These are phyloP conservation scores for Priceomyces haplophilus DNA, from an alignment of 805 yeast species.

Conservation along the genomic window DNA sequence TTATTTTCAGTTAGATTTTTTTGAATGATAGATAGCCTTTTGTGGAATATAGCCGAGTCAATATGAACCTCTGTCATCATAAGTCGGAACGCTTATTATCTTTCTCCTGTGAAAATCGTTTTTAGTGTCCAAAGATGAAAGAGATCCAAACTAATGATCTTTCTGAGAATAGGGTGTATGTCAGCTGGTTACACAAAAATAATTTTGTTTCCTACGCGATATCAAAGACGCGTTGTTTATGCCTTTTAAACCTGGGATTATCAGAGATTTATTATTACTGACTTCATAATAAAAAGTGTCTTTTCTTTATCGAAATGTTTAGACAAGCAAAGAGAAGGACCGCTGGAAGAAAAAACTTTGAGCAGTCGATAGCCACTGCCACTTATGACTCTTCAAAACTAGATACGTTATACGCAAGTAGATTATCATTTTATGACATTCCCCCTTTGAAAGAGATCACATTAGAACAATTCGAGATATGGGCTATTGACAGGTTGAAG, in stretches of 20 bases:
- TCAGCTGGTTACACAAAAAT: slow-evolving; percentile 4
- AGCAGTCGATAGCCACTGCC: slow-evolving; percentile 25
- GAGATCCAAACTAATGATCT: not conserved
- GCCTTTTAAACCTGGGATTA: too few relatives aligned
- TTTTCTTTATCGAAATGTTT: slow-evolving; percentile 44
- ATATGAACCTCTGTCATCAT: slow-evolving; percentile 60
- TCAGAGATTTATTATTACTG: too few relatives aligned
- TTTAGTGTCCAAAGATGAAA: not conserved
- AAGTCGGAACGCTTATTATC: not conserved
- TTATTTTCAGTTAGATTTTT: slow-evolving; percentile 23
- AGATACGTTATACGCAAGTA: slow-evolving; percentile 46
- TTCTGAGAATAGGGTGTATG: too few relatives aligned
- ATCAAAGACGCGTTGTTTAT: slow-evolving; percentile 6
- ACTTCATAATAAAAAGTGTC: too few relatives aligned
- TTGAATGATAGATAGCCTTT: slow-evolving; percentile 46
- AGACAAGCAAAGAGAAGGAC: slow-evolving; percentile 73
- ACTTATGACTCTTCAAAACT: slow-evolving; percentile 26
- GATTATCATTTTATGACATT: slow-evolving; percentile 68
- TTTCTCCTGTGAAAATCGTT: not conserved
- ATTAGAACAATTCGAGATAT: slow-evolving; percentile 84
- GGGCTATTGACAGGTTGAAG: slow-evolving; percentile 92
- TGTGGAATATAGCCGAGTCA: slow-evolving; percentile 51
- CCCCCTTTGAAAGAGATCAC: slow-evolving; percentile 89
- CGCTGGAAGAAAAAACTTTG: slow-evolving; percentile 69
- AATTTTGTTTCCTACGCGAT: not conserved